A percentile compares a stretch with the other conserved stretches of the same genome.
Conservation (phyloP, 2,329 filamentous ascomycete genomes). For the Penicillium concentricum region DNA sequence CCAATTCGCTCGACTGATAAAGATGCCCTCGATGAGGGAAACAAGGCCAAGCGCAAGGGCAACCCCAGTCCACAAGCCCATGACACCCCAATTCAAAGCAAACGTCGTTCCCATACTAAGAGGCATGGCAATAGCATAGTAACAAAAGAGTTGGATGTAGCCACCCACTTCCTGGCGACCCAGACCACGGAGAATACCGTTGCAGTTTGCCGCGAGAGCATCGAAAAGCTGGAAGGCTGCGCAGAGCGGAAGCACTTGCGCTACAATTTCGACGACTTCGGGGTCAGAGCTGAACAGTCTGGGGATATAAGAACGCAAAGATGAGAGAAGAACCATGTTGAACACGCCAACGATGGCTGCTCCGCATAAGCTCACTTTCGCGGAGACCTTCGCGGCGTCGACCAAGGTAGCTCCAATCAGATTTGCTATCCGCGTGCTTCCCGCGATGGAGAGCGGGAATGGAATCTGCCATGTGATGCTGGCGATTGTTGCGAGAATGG, state of each 20-base stretch:
- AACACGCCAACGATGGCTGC: constrained; percentile 72
- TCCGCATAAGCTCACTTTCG: constrained; percentile 70
- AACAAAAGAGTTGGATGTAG: constrained; percentile 80
- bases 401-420: constrained; percentile 84
- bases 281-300: constrained; percentile 73
- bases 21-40: constrained; percentile 55
- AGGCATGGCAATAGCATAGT: constrained; percentile 83
- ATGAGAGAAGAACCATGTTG: constrained; percentile 69
- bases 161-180: constrained; percentile 88
- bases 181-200: constrained; percentile 81
- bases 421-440: constrained; percentile 85
- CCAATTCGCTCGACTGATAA: constrained; percentile 57
- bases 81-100: constrained; percentile 70
- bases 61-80: constrained; percentile 78
- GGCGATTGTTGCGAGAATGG: constrained; percentile 74
- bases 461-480: constrained; percentile 86
- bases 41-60: constrained; percentile 67
- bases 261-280: constrained; percentile 67
- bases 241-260: constrained; percentile 71
- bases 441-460: constrained; percentile 85
- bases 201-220: constrained; percentile 72
- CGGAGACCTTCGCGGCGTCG: constrained; percentile 74
- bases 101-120: constrained; percentile 78
- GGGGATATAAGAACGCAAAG: constrained; percentile 71
- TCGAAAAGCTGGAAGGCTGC: constrained; percentile 91